Percentiles rank a stretch among this genome's conserved stretches.
Evolutionary conservation across 192 early-diverging fungal species (phyloP).

Genomic region (Mortierella claussenii): DNA sequence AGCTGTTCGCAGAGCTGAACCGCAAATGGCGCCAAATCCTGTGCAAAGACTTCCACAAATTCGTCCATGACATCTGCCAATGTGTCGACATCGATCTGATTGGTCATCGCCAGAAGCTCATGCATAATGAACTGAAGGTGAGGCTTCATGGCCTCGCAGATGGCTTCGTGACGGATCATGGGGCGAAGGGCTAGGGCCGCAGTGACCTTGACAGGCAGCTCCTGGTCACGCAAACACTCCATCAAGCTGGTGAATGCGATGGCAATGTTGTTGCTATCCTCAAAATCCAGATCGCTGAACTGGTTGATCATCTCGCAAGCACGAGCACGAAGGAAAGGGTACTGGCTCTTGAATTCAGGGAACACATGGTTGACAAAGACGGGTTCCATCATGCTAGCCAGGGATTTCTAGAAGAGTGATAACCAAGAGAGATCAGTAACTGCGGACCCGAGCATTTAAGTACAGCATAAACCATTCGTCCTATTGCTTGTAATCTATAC

Average conservation of each 20-base stretch:
- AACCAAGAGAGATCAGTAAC: no score
- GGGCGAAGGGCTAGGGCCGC: constrained; percentile 85
- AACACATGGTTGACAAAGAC: constrained; percentile 90
- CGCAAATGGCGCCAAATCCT: constrained; percentile 94
- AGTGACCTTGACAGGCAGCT: constrained; percentile 90
- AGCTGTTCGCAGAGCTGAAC: constrained; percentile 89
- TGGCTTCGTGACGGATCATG: constrained; percentile 77
- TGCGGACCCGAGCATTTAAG: no score
- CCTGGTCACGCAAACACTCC: constrained; percentile 75
- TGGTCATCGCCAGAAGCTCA: constrained; percentile 86
- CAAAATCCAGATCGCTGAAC: constrained; percentile 72
- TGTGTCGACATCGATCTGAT: constrained; percentile 94
- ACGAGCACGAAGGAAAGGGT: constrained; percentile 84
- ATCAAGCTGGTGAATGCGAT: constrained; percentile 64
- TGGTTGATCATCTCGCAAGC: constrained; percentile 66
- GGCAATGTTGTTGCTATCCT: constrained; percentile 66
- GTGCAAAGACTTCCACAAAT: constrained; percentile 92
- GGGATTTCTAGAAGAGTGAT: constrained; percentile 41
- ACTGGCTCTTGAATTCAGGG: constrained; percentile 89
- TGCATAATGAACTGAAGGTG: constrained; percentile 54
- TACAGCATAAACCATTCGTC: no score
- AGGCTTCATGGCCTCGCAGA: constrained; percentile 52
- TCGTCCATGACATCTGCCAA: constrained; percentile 88
- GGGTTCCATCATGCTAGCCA: constrained; percentile 80
- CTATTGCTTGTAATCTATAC: no score